Base-by-base conservation (phyloP, 345 rosid genomes). In the Brassica incana region DNA sequence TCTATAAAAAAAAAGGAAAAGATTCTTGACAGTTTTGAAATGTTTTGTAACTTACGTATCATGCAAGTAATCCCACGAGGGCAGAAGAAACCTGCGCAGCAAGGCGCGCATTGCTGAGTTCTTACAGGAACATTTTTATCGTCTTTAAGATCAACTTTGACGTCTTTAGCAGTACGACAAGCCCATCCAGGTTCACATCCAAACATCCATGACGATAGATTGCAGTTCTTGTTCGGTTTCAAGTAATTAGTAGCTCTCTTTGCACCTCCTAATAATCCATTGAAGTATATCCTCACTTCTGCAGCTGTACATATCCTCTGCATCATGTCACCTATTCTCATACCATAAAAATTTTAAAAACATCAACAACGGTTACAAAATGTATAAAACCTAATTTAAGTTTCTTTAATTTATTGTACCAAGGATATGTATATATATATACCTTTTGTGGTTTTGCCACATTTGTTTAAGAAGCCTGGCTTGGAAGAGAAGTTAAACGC, bases 151-250 rank as follows among this genome's bases (percentile, higher is more conserved):
- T 91, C 86, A 64, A 88, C 82, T 70, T 88, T 89, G 0, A 72
- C 36, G 5, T 80, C 83, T 12, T 72, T 64, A 65, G 76, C 85
- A 29, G 81, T 88, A 12, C 88, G 84, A 78, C 99, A 95, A 79
- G 91, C 93, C 99, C 99, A 95, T 69, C 98, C 99, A 60, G 99
- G 95, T 81, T 95, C 99, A 69, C 99, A 93, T n/a, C 99, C 99
- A 60, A 88, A 69, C 75, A 88, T 85, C 99, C 99, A 93, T 5
- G 97, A 85, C 7, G 90, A 81, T 81, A 95, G 74, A 80, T 95
- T 95, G 69, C 98, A 95, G 85, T 95, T 95, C 79, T 84, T 89
- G 87, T 95, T 95, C 0, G 99, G 99, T 68, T 83, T 77, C 83
- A 90, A 74, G 80, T 88, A 88, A 73, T 82, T 82, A 0, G 83